Evolutionary conservation across 768 basidiomycete species (phyloP).

Genomic region (Crassisporium funariophilum): DNA sequence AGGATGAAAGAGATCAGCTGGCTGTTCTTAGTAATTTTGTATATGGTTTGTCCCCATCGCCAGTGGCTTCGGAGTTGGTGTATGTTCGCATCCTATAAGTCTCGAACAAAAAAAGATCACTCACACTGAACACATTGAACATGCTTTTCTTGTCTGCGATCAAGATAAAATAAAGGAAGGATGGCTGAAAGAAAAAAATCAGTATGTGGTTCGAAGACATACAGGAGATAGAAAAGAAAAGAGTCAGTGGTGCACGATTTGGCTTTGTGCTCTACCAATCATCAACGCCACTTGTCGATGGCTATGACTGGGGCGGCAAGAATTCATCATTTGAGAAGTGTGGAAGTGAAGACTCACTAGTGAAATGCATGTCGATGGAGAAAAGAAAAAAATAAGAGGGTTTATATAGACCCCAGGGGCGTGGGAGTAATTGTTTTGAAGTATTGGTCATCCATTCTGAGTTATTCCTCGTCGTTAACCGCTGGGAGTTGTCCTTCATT

Average conservation of each 20-base stretch:
- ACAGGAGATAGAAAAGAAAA: slow-evolving; percentile 13
- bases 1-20: slow-evolving; percentile 45
- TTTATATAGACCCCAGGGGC: slow-evolving; percentile 15
- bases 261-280: slow-evolving; percentile 70
- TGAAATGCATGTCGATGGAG: slow-evolving; percentile 1
- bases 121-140: slow-evolving; percentile 4
- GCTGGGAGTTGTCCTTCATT: too few relatives aligned
- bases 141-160: not conserved
- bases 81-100: slow-evolving; percentile 45
- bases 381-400: slow-evolving; percentile 6
- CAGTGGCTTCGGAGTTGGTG: slow-evolving; percentile 47
- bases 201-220: slow-evolving; percentile 4
- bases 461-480: slow-evolving; percentile 24
- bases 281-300: slow-evolving; percentile 47
- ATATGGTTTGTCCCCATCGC: slow-evolving; percentile 45
- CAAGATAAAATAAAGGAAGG: slow-evolving; percentile 6
- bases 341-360: slow-evolving; percentile 6
- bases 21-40: slow-evolving; percentile 63
- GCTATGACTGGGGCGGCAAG: slow-evolving; percentile 81
- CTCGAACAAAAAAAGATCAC: slow-evolving; percentile 16
- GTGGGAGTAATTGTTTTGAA: slow-evolving; percentile 32
- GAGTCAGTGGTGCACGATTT: slow-evolving; percentile 67
- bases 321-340: slow-evolving; percentile 52
- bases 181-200: slow-evolving; percentile 6
- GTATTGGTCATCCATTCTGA: slow-evolving; percentile 31